Evolutionary conservation across 345 rosid species (phyloP).

Genomic region (Citrus medica): DNA sequence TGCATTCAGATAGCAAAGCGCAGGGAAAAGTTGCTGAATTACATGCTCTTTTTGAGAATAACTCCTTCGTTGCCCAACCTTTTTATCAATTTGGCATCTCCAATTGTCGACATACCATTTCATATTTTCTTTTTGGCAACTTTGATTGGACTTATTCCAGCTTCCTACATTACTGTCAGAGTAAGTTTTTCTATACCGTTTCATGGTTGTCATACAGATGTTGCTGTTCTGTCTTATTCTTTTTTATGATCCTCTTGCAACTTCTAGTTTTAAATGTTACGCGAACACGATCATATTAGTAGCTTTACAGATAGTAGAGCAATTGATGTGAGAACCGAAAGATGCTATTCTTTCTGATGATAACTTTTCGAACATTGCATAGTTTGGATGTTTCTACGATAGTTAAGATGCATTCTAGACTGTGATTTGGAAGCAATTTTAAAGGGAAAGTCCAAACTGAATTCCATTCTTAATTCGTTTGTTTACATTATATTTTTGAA

Average conservation of each 20-base stretch:
- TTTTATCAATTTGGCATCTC: constrained; percentile 95
- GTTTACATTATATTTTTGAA: background rate
- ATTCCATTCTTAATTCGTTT: background rate
- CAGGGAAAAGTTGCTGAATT: constrained; percentile 88
- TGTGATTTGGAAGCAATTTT: background rate
- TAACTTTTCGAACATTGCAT: background rate
- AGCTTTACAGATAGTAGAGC: background rate
- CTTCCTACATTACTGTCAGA: constrained; percentile 87
- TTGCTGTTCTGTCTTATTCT: background rate
- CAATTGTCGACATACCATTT: constrained; percentile 94
- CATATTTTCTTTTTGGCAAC: constrained; percentile 92
- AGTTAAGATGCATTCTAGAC: background rate
- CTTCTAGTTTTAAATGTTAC: background rate
- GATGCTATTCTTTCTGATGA: background rate
- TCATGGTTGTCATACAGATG: constrained; percentile 1
- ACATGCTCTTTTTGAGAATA: constrained; percentile 93
- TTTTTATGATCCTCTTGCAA: background rate
- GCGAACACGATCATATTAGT: background rate
- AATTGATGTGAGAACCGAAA: background rate
- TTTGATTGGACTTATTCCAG: constrained; percentile 85
- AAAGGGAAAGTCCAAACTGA: background rate
- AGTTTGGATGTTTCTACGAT: background rate
- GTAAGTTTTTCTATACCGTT: constrained; percentile 38
- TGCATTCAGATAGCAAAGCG: constrained; percentile 74
- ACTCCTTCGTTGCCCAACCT: constrained; percentile 96